Percentiles rank a stretch among this genome's conserved stretches.
Evolutionary conservation across 805 yeast genomes (phyloP).

Genomic region (Hanseniaspora meyeri): DNA sequence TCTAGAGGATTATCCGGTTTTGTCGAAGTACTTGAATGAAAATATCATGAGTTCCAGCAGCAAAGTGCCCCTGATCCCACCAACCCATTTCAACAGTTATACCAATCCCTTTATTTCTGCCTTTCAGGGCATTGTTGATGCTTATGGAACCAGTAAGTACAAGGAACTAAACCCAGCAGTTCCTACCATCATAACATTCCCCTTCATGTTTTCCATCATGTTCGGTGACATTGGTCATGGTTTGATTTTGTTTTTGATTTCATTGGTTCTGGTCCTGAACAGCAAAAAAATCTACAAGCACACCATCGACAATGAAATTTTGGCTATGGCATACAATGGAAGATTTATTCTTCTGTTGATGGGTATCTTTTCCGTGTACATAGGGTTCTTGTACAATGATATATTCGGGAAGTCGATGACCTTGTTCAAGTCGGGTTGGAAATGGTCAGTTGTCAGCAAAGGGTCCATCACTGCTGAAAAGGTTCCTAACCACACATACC

Average conservation of each 20-base stretch:
- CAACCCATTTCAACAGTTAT: slow-evolving; percentile 80
- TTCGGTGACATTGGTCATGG: slow-evolving; percentile 99
- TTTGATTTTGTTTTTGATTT: slow-evolving; percentile 63
- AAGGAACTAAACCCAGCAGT: slow-evolving; percentile 93
- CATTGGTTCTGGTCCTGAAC: slow-evolving; percentile 54
- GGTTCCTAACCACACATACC: slow-evolving; percentile 46
- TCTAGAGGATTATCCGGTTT: slow-evolving; percentile 25
- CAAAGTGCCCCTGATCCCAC: slow-evolving; percentile 48
- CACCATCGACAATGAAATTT: slow-evolving; percentile 72
- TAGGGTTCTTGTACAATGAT: slow-evolving; percentile 90
- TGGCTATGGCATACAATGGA: slow-evolving; percentile 92
- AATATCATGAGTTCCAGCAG: slow-evolving; percentile 30
- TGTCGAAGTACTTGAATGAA: slow-evolving; percentile 14
- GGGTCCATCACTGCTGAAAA: slow-evolving; percentile 58
- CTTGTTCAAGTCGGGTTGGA: slow-evolving; percentile 81
- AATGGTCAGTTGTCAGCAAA: slow-evolving; percentile 68
- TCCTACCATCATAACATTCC: slow-evolving; percentile 89
- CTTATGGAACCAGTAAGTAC: slow-evolving; percentile 87
- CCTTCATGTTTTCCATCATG: slow-evolving; percentile 98
- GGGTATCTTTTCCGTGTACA: slow-evolving; percentile 93
- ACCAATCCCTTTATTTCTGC: slow-evolving; percentile 79
- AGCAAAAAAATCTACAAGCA: slow-evolving; percentile 57
- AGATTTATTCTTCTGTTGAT: slow-evolving; percentile 79
- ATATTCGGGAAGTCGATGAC: slow-evolving; percentile 84
- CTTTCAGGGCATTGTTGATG: slow-evolving; percentile 86